Conservation (phyloP, 2,329 filamentous ascomycete genomes). For the Ramichloridium luteum region DNA sequence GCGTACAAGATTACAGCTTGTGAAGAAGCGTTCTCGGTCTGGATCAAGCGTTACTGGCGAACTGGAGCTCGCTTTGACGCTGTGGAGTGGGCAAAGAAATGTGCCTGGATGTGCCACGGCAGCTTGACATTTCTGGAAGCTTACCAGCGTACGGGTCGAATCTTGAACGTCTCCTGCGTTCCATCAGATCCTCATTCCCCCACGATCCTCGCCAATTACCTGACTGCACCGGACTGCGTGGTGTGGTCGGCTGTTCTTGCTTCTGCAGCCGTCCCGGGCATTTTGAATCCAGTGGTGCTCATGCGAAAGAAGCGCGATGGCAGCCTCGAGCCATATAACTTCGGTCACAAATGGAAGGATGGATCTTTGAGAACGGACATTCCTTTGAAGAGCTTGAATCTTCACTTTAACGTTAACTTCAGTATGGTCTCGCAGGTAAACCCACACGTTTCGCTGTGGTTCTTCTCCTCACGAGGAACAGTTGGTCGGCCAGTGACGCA, state of each 20-base stretch:
- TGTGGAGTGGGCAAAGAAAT: conserved; percentile 75
- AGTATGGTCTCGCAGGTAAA: conserved; percentile 83
- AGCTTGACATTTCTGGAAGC: conserved; percentile 92
- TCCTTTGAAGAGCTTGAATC: conserved; percentile 81
- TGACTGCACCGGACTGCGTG: conserved; percentile 90
- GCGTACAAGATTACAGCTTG: conserved; percentile 76
- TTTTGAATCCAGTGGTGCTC: conserved; percentile 86
- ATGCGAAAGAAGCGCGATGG: conserved; percentile 75
- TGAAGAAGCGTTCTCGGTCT: conserved; percentile 61
- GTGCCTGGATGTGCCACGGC: conserved; percentile 80
- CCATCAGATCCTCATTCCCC: conserved; percentile 90
- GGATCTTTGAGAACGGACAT: conserved; percentile 90
- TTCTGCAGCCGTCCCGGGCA: conserved; percentile 89
- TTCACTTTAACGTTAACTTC: conserved; percentile 98
- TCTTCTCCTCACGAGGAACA: conserved; percentile 86
- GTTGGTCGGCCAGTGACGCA: conserved; percentile 92
- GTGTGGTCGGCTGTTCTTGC: conserved; percentile 96
- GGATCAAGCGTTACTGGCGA: conserved; percentile 75
- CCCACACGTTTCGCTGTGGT: conserved; percentile 96
- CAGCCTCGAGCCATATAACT: conserved; percentile 74
- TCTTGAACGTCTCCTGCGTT: conserved; percentile 91
- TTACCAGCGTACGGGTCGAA: conserved; percentile 83
- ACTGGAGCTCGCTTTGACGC: conserved; percentile 92
- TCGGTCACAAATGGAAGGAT: conserved; percentile 99
- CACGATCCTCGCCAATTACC: conserved; percentile 85